Percentiles rank a stretch among this genome's conserved stretches.
Conservation (phyloP, 2,329 filamentous ascomycete species). For the Hypomyces perniciosus region DNA sequence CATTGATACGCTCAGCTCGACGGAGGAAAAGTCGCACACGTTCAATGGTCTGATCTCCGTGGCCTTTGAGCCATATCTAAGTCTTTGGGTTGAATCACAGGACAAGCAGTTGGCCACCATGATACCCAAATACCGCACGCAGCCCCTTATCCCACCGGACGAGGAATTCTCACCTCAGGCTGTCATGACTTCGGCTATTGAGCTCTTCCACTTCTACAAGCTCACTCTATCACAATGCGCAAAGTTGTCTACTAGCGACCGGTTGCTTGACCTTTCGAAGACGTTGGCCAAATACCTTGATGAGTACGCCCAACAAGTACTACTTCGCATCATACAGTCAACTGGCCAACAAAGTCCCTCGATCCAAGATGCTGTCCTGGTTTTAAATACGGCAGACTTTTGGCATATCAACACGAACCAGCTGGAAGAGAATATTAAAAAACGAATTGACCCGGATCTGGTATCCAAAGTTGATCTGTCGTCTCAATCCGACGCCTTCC, state of each 20-base stretch:
- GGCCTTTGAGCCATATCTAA: conserved; percentile 95
- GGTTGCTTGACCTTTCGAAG: conserved; percentile 75
- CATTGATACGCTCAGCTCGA: conserved; percentile 80
- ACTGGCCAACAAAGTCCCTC: conserved; percentile 48
- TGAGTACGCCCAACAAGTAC: conserved; percentile 88
- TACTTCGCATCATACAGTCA: conserved; percentile 62
- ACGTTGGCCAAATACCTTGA: conserved; percentile 91
- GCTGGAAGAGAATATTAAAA: conserved; percentile 89
- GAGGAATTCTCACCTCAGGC: conserved; percentile 89
- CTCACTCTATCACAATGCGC: conserved; percentile 89
- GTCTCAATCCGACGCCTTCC: conserved; percentile 88
- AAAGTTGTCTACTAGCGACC: conserved; percentile 86
- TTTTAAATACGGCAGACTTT: conserved; percentile 95
- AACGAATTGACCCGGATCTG: conserved; percentile 76
- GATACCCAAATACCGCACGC: conserved; percentile 80
- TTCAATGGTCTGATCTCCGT: conserved; percentile 92
- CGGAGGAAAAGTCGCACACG: conserved; percentile 66
- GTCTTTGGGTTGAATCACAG: conserved; percentile 94
- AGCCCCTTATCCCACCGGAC: conserved; percentile 72
- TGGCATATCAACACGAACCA: conserved; percentile 92
- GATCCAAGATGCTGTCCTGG: conserved; percentile 73
- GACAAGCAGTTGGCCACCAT: conserved; percentile 79
- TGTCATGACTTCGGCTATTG: conserved; percentile 89
- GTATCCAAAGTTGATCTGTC: conserved; percentile 76
- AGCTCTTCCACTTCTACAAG: conserved; percentile 96